Base-by-base conservation (phyloP, 2,329 filamentous ascomycete species). In the Xylaria sp. region DNA sequence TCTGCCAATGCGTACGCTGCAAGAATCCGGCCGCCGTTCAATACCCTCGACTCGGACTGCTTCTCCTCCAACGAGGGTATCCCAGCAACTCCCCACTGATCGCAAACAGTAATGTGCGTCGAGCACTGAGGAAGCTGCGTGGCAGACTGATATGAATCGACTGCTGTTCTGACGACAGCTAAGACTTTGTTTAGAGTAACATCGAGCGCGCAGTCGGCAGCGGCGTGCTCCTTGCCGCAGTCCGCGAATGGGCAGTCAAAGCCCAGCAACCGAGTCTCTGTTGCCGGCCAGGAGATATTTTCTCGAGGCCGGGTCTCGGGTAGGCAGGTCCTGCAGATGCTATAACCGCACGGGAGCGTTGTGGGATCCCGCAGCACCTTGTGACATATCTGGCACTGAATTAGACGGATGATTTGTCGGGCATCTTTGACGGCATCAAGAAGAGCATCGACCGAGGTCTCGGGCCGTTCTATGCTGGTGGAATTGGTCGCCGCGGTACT, bases 331-430 rank as follows among this genome's bases (percentile, higher is more conserved):
- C 87, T 89, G 81, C 94, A 98, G 12, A 97, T 80, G 12, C 90
- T 91, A 76, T 91, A 89, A 33, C 94, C 94, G 78, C 94, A 98
- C 5, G 94, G 94, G 4, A 97, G 83, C 0, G 92, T 92, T 66
- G 94, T 85, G 5, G 94, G 92, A 9, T 88, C 84, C 55, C 82
- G 84, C 36, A 96, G 83, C 0, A 91, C 90, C 52, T 83, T 83
- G 3, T 90, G 92, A 79, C 94, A 97, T 71, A 87, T 82, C 12
- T 86, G 86, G 78, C 94, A 98, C 81, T 97, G 93, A 62, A 96
- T 86, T 49, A 96, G 83, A 52, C 90, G 90, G 70, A 97, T 85
- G 64, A 94, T 83, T 66, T 87, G 83, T 72, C 92, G 86, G 20
- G 88, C 86, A 77, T 90, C 84, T 71, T 83, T 81, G 72, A 84